Evolutionary conservation across 257 asterid species (phyloP), one percentile per base, ranked within the genome.

Genomic region (Jacaranda copaia): DNA sequence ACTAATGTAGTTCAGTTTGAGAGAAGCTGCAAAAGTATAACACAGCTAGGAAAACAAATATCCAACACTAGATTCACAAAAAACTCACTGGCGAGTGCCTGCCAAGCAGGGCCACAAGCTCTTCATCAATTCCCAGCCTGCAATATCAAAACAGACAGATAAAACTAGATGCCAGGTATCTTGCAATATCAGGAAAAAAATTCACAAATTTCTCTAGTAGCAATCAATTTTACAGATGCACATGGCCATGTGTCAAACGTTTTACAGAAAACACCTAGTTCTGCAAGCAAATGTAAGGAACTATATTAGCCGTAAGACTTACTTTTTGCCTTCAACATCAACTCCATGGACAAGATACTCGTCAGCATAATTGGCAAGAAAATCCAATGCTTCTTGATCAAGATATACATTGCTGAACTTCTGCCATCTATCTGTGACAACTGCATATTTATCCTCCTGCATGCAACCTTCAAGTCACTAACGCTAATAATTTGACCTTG

Each of bases 261-360:
- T 32, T 79, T 52, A 79, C 20, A 19, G 3, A n/a, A 19, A 55
- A 52, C n/a, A 56, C 49, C 67, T 53, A 18, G 42, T 69, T 32
- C 38, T 9, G 18, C 49, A 19, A 67, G 13, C 5, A 70, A 64
- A 32, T 51, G 45, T 11, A 56, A 73, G 18, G 35, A 55, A 55
- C 18, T 62, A 57, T 11, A 18, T 66, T 56, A 48, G 63, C 56
- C 70, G 62, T 19, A 59, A 53, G 52, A 79, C 83, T 6, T 85
- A 95, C 99, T 88, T 91, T 86, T 96, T 96, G 71, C 99, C 98
- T 91, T 96, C 99, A 77, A 93, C 98, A 77, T 96, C 98, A 75
- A 96, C 99, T 85, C 99, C 98, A 81, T 95, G 98, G 79, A 96
- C 98, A 74, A 93, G 96, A 85, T 91, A 95, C 80, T 95, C 99